These are phyloP conservation scores for Wickerhamiella spandovensis DNA, from an alignment of 805 yeast genomes.

Conservation along the genomic window DNA sequence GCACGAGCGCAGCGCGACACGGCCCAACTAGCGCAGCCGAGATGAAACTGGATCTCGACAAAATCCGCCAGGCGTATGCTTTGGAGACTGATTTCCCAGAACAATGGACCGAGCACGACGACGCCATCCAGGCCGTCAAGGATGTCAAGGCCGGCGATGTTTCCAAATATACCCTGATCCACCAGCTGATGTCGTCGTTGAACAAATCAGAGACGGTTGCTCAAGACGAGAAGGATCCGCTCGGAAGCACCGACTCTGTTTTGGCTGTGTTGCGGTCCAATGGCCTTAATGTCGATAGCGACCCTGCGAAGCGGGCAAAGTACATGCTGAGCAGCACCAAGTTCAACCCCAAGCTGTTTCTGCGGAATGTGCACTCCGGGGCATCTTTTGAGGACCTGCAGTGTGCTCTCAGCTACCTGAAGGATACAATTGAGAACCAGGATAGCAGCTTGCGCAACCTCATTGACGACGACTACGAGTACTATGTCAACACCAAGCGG, in stretches of 20 bases:
- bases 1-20: too few species aligned
- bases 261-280: slow-evolving; percentile 30
- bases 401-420: slow-evolving; percentile 36
- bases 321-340: slow-evolving; percentile 39
- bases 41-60: slow-evolving; percentile 3
- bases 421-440: slow-evolving; percentile 35
- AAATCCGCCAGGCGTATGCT: slow-evolving; percentile 14
- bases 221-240: slow-evolving; percentile 38
- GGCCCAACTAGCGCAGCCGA: too few species aligned
- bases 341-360: slow-evolving; percentile 44
- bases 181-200: slow-evolving; percentile 16
- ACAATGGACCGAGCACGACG: slow-evolving; percentile 12
- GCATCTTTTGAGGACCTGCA: slow-evolving; percentile 40
- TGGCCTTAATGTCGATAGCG: slow-evolving; percentile 27
- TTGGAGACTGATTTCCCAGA: slow-evolving; percentile 13
- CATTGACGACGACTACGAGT: slow-evolving; percentile 46
- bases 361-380: slow-evolving; percentile 41
- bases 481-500: slow-evolving; percentile 53
- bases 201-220: slow-evolving; percentile 9
- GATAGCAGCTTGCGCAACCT: slow-evolving; percentile 34
- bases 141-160: slow-evolving; percentile 4
- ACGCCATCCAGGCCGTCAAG: slow-evolving; percentile 6
- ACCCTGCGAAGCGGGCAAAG: slow-evolving; percentile 29
- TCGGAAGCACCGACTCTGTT: slow-evolving; percentile 39
- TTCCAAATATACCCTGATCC: slow-evolving; percentile 16